Evolutionary conservation across 2,329 filamentous ascomycete genomes (phyloP), one percentile per base, ranked within the genome.

Genomic region (Monilinia fructicola): DNA sequence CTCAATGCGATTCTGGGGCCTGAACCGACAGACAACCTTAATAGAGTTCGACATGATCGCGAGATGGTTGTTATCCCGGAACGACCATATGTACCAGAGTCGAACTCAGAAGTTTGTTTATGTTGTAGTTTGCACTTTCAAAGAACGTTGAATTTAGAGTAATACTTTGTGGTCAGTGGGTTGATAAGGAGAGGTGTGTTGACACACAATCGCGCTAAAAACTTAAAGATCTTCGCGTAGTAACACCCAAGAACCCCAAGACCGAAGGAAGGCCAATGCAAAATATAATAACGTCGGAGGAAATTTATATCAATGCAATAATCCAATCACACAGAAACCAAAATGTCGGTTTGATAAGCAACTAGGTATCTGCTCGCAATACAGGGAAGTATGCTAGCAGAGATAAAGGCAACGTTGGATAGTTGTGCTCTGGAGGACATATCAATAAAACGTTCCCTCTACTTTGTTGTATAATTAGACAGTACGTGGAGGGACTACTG

Each of bases 1-100:
- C 83, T 99, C 95, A 79, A 95, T 81, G 82, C 92, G 92, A 84
- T 99, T 99, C 81, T 97, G 94, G 74, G 95, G 95, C 77, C 95
- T 88, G 82, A 99, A 99, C 76, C 95, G 92, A 83, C 94, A 94
- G 79, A 99, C 93, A 78, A 99, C 95, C 91, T 86, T 89, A 83
- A 90, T 89, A 76, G 83, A 88, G 77, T 87, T 76, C 79, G 72
- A 75, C 75, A 77, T 77, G 73, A 73, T 76, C 69, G 74, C 73
- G 67, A 70, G 65, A 67, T 67, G 61, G 65, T 54, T 70, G 53
- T 67, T 73, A 74, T 72, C 72, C 67, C 50, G 69, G 70, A 69
- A 70, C 69, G 68, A 71, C 73, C 74, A 76, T 74, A 73, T 70
- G 74, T 71, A 70, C 71, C 69, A 65, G 46, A 69, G 50, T 66